Percentiles rank a stretch among this genome's conserved stretches.
These are phyloP conservation scores for Iris macrosiphon DNA, from an alignment of 106 monocot species.

Conservation along the genomic window DNA sequence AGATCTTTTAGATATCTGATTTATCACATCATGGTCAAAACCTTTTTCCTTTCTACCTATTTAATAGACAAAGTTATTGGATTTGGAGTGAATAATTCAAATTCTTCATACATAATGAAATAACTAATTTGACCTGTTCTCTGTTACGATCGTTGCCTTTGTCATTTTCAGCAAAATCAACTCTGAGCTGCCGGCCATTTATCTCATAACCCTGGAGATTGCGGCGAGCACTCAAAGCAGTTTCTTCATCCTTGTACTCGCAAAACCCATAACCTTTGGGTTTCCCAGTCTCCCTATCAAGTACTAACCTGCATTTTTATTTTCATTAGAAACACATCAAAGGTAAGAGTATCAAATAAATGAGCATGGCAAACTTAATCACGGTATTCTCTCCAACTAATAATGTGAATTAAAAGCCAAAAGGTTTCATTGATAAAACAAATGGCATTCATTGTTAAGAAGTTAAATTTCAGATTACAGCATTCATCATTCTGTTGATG, in stretches of 20 bases:
- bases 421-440: too few relatives aligned
- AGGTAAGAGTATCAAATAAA: neutral
- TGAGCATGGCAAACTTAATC: neutral
- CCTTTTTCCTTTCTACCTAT: too few relatives aligned
- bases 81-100: too few relatives aligned
- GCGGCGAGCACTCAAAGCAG: slow-evolving; percentile 91
- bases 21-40: too few relatives aligned
- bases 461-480: too few relatives aligned
- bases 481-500: too few relatives aligned
- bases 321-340: neutral
- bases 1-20: too few relatives aligned
- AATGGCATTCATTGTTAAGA: too few relatives aligned
- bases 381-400: too few relatives aligned
- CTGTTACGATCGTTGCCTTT: slow-evolving; percentile 73
- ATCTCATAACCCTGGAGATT: slow-evolving; percentile 99
- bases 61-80: too few relatives aligned
- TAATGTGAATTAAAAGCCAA: too few relatives aligned
- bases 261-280: slow-evolving; percentile 99
- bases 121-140: slow-evolving; percentile 58
- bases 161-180: slow-evolving; percentile 98
- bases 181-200: slow-evolving; percentile 95
- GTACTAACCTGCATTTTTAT: slow-evolving; percentile 60
- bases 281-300: slow-evolving; percentile 95
- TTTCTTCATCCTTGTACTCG: slow-evolving; percentile 97
- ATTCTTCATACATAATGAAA: too few relatives aligned